Conservation (phyloP, 1,284 basidiomycete genomes). For the Austropuccinia psidii region DNA sequence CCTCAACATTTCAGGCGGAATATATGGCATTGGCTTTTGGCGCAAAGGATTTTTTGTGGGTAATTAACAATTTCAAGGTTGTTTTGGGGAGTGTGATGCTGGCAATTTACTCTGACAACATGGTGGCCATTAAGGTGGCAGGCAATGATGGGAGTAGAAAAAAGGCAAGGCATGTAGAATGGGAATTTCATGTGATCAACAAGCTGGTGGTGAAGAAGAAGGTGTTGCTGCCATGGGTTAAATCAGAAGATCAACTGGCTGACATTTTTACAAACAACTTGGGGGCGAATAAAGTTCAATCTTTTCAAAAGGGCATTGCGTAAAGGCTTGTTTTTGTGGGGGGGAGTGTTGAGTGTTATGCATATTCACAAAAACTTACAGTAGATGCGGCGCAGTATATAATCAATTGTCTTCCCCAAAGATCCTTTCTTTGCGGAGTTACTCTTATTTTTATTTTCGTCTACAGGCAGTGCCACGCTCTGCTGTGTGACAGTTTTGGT, state of each 20-base stretch:
- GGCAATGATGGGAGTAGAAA: neutral
- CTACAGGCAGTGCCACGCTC: too few relatives aligned
- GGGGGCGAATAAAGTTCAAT: neutral
- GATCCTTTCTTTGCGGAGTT: too few relatives aligned
- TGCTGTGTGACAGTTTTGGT: too few relatives aligned
- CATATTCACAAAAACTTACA: too few relatives aligned
- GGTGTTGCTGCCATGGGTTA: neutral
- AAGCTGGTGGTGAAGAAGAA: neutral
- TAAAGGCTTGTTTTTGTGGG: too few relatives aligned
- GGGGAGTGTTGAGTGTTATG: too few relatives aligned
- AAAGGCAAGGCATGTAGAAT: neutral
- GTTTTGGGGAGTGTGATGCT: neutral
- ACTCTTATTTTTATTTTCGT: too few relatives aligned
- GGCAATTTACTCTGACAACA: neutral
- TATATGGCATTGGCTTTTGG: constrained; percentile 6
- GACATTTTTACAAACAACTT: neutral
- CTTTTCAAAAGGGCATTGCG: too few relatives aligned
- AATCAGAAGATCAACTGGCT: neutral
- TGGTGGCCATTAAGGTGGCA: neutral
- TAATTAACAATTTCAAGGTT: neutral
- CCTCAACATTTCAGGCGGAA: neutral
- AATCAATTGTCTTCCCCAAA: too few relatives aligned
- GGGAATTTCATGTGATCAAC: neutral
- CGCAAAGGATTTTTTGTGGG: neutral
- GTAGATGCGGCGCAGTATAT: too few relatives aligned